These are phyloP conservation scores for Metarhizium album DNA, from an alignment of 2,329 filamentous ascomycete genomes.

Conservation along the genomic window DNA sequence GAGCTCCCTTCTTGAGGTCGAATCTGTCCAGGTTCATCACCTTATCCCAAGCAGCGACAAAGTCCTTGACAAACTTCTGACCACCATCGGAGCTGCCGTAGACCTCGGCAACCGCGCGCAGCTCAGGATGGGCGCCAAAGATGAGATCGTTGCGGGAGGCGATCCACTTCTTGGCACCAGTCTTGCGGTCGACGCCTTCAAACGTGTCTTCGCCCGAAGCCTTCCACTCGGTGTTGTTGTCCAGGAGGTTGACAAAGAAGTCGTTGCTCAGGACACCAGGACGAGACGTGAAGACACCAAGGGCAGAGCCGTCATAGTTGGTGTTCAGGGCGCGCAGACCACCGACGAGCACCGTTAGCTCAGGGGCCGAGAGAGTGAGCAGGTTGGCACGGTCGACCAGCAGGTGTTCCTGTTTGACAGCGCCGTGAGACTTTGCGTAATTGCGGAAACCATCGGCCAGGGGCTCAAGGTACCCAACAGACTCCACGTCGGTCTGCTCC, in stretches of 20 bases:
- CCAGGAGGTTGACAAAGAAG: conserved; percentile 73
- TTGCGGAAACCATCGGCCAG: conserved; percentile 69
- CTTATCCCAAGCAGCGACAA: conserved; percentile 62
- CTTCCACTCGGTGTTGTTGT: conserved; percentile 52
- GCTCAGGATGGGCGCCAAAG: conserved; percentile 64
- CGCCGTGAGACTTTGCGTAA: conserved; percentile 53
- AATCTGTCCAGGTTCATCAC: conserved; percentile 65
- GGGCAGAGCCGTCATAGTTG: conserved; percentile 59
- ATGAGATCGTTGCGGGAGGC: conserved; percentile 59
- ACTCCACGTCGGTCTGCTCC: conserved; percentile 58
- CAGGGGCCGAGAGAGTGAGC: conserved; percentile 58
- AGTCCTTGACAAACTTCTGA: conserved; percentile 60
- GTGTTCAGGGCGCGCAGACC: conserved; percentile 59
- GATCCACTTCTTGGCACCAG: conserved; percentile 55
- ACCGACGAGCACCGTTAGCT: conserved; percentile 60
- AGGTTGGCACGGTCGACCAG: conserved; percentile 63
- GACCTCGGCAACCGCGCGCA: conserved; percentile 60
- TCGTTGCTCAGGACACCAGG: conserved; percentile 65
- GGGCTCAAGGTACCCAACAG: conserved; percentile 57
- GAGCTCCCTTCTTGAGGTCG: conserved; percentile 32
- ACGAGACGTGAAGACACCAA: conserved; percentile 57
- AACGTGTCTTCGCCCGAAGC: conserved; percentile 43
- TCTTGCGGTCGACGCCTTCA: conserved; percentile 54
- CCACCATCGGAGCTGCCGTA: conserved; percentile 51
- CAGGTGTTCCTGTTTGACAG: conserved; percentile 55